Conservation (phyloP, 768 basidiomycete genomes). For the Leccinum boreale region DNA sequence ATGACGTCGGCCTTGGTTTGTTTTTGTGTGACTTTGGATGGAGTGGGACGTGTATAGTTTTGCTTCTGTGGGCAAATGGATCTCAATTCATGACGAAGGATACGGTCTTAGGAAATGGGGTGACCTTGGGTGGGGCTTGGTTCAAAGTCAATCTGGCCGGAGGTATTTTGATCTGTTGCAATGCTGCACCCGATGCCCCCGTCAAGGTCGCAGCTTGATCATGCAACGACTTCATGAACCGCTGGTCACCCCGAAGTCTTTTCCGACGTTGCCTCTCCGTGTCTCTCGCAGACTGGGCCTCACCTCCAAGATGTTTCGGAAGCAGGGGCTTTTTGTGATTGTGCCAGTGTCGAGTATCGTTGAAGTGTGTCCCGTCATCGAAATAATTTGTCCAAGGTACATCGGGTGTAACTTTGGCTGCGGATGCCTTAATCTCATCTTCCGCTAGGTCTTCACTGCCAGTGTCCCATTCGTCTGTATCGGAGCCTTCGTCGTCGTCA, state of each 20-base stretch:
- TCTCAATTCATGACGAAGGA: not conserved
- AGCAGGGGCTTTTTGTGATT: constrained; percentile 45
- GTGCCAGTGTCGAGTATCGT: constrained; percentile 63
- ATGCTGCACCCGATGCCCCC: constrained; percentile 52
- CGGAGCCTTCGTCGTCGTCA: constrained; percentile 12
- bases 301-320: constrained; percentile 53
- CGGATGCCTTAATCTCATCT: not conserved
- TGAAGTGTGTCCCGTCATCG: constrained; percentile 41
- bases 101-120: not conserved
- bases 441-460: constrained; percentile 16
- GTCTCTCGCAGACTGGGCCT: constrained; percentile 25
- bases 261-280: constrained; percentile 37
- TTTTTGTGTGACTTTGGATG: constrained; percentile 29
- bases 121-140: constrained; percentile 13
- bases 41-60: constrained; percentile 7
- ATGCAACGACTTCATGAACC: constrained; percentile 55
- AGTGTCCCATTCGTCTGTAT: constrained; percentile 21
- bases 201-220: constrained; percentile 60
- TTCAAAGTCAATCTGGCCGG: constrained; percentile 30
- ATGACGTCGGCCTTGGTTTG: constrained; percentile 39
- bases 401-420: not conserved
- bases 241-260: constrained; percentile 45
- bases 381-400: constrained; percentile 21
- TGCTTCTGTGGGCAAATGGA: constrained; percentile 12
- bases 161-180: constrained; percentile 55